Evolutionary conservation across 768 basidiomycete species (phyloP).

Genomic region (Phylloporus arenicola): DNA sequence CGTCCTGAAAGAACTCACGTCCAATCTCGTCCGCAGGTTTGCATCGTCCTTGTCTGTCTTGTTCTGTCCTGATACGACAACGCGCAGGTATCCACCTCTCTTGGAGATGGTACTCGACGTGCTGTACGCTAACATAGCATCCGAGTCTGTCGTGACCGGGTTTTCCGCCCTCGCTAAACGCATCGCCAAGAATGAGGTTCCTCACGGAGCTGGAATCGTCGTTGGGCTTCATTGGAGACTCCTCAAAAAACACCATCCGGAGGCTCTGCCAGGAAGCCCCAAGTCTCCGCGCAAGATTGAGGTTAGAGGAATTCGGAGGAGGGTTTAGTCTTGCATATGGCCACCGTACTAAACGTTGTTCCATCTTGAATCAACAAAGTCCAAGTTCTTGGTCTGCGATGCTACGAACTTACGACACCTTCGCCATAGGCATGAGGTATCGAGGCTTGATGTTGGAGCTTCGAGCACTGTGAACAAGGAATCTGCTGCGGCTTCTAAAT

Average conservation of each 20-base stretch:
- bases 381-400: too few species aligned
- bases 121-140: slow-evolving; percentile 4
- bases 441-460: too few species aligned
- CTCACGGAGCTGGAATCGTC: slow-evolving; percentile 11
- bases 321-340: too few species aligned
- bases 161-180: slow-evolving; percentile 4
- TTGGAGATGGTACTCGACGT: slow-evolving; percentile 9
- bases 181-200: slow-evolving; percentile 8
- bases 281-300: too few species aligned
- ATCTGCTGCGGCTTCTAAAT: too few species aligned
- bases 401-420: too few species aligned
- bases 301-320: too few species aligned
- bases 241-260: neutral
- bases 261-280: neutral
- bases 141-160: slow-evolving; percentile 5
- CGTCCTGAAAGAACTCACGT: neutral
- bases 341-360: too few species aligned
- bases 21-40: neutral
- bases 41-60: neutral
- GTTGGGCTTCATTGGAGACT: slow-evolving; percentile 1
- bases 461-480: too few species aligned
- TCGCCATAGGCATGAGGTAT: too few species aligned
- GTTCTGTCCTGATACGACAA: neutral
- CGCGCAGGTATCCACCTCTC: slow-evolving; percentile 1
- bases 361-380: too few species aligned